Evolutionary conservation across 2,329 filamentous ascomycete genomes (phyloP).

Genomic region (Ophiocordyceps unilateralis): DNA sequence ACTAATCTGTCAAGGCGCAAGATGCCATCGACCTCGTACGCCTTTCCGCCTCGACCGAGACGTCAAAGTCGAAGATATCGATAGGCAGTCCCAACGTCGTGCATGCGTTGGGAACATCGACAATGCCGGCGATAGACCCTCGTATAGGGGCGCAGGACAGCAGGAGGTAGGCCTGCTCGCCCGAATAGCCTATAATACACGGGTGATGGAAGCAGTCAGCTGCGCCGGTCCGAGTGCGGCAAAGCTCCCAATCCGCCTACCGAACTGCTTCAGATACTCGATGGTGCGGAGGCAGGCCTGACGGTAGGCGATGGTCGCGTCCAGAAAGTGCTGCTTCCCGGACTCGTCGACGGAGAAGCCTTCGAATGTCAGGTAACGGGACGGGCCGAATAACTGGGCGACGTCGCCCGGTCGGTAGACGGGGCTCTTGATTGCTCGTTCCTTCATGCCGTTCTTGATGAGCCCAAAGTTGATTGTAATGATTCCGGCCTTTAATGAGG

Average conservation of each 20-base stretch:
- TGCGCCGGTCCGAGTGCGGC: neutral
- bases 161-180: constrained; percentile 71
- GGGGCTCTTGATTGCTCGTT: constrained; percentile 63
- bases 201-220: no score
- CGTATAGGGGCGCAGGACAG: constrained; percentile 75
- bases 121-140: constrained; percentile 76
- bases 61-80: constrained; percentile 93
- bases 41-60: constrained; percentile 26
- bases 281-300: constrained; percentile 51
- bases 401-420: constrained; percentile 79
- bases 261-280: constrained; percentile 19
- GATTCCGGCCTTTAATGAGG: constrained; percentile 41
- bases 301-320: constrained; percentile 71
- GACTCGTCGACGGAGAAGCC: constrained; percentile 80
- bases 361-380: constrained; percentile 35
- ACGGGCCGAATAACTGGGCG: constrained; percentile 73
- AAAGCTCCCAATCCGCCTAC: constrained; percentile 3
- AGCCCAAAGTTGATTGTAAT: constrained; percentile 85
- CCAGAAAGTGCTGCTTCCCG: constrained; percentile 79
- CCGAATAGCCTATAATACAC: constrained; percentile 34
- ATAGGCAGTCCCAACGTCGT: constrained; percentile 78
- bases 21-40: constrained; percentile 7
- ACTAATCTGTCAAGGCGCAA: constrained; percentile 4
- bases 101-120: constrained; percentile 82
- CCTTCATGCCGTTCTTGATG: constrained; percentile 61